Base-by-base conservation (phyloP, 2,329 filamentous ascomycete species). In the Epichloe baconii region DNA sequence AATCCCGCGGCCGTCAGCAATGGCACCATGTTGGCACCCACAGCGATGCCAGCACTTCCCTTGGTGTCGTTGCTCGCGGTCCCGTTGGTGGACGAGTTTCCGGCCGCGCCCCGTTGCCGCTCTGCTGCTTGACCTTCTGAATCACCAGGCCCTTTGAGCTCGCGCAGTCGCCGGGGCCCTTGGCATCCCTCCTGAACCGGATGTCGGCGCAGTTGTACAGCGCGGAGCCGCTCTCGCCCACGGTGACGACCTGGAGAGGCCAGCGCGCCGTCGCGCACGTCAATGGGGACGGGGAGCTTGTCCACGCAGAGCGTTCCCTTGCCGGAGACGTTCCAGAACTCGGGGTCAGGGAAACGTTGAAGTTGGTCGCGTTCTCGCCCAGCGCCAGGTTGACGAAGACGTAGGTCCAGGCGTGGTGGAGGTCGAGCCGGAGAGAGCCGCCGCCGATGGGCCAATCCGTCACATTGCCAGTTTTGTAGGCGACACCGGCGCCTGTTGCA, bases 171-270 rank as follows among this genome's bases (percentile, higher is more conserved):
- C 68, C 62, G 15, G 75, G 69, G 8, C 68, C 63, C 17, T 73
- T 69, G 4, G 77, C 71, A 11, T 69, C 68, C 48, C 70, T 68
- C 35, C 73, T 76, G 68, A 90, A 83, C 26, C 78, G 82, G 57
- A 89, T 78, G 59, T 90, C 85, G 61, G 85, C 82, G 65, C 86
- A 90, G 66, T 83, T 85, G 67, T 88, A 89, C 35, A 89, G 68
- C 15, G 83, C 80, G 40, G 72, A 74, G 19, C 72, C 76, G 4
- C 69, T 70, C 21, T 77, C 71, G 31, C 79, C 80, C 45, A 80
- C 71, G 4, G 80, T 83, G 37, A 88, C 75, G 48, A 89, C 79
- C 68, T 88, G 85, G 51, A 89, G 79, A 83, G 14, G 76, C 85
- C 46, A 77, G 72, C 56, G 76, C 74, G 42, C 85, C 85, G 38